Evolutionary conservation across 805 yeast species (phyloP), one percentile per base, ranked within the genome.

Genomic region (Babjeviella inositovora): DNA sequence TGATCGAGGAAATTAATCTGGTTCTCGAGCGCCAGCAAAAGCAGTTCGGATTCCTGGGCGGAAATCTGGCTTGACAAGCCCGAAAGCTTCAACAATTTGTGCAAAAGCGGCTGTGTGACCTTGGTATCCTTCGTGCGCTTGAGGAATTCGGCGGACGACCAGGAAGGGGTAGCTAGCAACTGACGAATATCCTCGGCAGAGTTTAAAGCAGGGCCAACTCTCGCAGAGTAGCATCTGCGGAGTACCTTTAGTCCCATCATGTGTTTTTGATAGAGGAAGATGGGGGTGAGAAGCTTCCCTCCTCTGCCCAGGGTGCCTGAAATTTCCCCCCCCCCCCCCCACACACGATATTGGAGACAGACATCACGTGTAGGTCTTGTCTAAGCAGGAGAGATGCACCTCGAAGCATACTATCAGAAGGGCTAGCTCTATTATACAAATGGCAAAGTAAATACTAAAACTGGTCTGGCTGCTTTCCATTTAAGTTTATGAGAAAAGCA

Each of bases 1-100:
- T 57, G 55, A 25, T 58, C 43, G 11, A 69, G 51, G 29, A 70
- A 63, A n/a, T 44, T 39, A 13, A 70, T 45, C 30, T 70, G 77
- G 10, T 56, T 55, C 18, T 47, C 45, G 22, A 70, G 36, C 1
- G 55, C 49, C 0, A 26, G 20, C 8, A 46, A 41, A 19, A 62
- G 41, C 14, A 33, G 33, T 3, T 30, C 27, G 12, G 50, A 41
- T 17, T 55, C 49, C 3, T 34, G 37, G 0, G 25, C 24, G 4
- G 43, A 14, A 7, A 50, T 26, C 5, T 33, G 28, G 7, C 44
- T 33, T 3, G 58, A 50, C 5, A 70, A 32, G 1, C 77, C 76
- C 0, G 75, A 59, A 11, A 69, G 37, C 18, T 50, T 48, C 15
- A 64, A 33, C 22, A 69, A 34, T 19, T 50, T 60, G 13, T 27